A percentile compares a stretch with the other conserved stretches of the same genome.
Conservation (phyloP, 1,284 basidiomycete species). For the Ganoderma boninense region DNA sequence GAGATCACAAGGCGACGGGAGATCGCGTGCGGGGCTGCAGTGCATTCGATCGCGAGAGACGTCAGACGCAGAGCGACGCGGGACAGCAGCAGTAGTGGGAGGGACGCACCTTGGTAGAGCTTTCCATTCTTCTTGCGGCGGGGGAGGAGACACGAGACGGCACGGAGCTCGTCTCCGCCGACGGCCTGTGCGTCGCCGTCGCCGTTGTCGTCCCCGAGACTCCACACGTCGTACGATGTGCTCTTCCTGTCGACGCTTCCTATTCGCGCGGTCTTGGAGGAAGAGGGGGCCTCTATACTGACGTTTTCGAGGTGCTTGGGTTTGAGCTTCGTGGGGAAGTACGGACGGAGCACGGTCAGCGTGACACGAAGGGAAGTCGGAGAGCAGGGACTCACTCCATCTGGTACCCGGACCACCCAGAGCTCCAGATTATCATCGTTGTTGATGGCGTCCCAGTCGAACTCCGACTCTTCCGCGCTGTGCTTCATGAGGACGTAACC, state of each 20-base stretch:
- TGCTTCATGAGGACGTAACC: slow-evolving; percentile 55
- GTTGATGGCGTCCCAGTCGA: slow-evolving; percentile 75
- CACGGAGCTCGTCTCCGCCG: slow-evolving; percentile 70
- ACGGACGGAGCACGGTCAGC: background rate
- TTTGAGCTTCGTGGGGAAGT: slow-evolving; percentile 58
- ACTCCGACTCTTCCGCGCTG: slow-evolving; percentile 56
- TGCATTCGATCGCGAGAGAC: background rate
- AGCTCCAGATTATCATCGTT: slow-evolving; percentile 68
- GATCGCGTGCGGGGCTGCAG: slow-evolving; percentile 63
- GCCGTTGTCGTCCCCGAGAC: slow-evolving; percentile 52
- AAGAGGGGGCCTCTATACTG: slow-evolving; percentile 52
- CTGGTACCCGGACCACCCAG: slow-evolving; percentile 75
- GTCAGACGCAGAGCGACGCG: background rate
- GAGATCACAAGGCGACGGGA: slow-evolving; percentile 65
- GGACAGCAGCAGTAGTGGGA: background rate
- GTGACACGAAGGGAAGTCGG: background rate
- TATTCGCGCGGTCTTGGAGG: slow-evolving; percentile 45
- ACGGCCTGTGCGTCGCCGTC: slow-evolving; percentile 38
- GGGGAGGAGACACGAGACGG: slow-evolving; percentile 69
- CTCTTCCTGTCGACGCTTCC: slow-evolving; percentile 62
- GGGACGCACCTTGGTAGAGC: slow-evolving; percentile 61
- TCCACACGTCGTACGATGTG: slow-evolving; percentile 70
- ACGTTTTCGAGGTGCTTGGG: slow-evolving; percentile 64
- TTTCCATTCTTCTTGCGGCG: slow-evolving; percentile 65
- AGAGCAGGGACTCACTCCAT: slow-evolving; percentile 55